Evolutionary conservation across 1,139 yeast genomes (phyloP), one percentile per base, ranked within the genome.

Genomic region (Geotrichum siamense): DNA sequence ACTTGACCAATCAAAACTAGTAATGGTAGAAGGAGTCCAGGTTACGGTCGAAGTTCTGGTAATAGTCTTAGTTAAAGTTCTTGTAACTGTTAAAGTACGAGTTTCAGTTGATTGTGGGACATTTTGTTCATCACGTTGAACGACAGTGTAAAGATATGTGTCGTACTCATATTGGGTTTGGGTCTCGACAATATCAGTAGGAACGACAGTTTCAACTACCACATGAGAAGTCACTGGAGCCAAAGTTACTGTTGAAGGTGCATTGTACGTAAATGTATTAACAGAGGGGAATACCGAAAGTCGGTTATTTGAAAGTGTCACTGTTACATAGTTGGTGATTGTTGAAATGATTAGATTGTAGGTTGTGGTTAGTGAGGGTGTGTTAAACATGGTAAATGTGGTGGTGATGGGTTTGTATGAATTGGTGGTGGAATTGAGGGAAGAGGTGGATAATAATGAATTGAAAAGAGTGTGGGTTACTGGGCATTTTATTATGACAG

Each of bases 351-450:
- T 13, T 9, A 28, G 22, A 21, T 39, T 31, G 8, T 19, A 30
- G n/a, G 26, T 17, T 10, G 39, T n/a, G 16, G 10, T 15, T n/a
- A 12, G 32, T 25, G 12, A 29, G 40, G n/a, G n/a, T 20, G 36
- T 34, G 30, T 39, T 35, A 26, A 23, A 43, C 39, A 39, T 43
- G 47, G 47, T 43, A 23, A 39, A 22, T 21, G 47, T 43, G 25
- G 45, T 38, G 33, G 43, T 43, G 8, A 39, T 32, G n/a, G 20
- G 19, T n/a, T 13, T 16, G 17, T 26, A 25, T 10, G 21, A 28
- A 1, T 42, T 43, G 22, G 26, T 34, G 10, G 39, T 17, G 17
- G 26, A n/a, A 29, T 39, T 43, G 8, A 34, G 9, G 21, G 46
- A 26, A 5, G 23, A 10, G 20, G 10, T 17, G 9, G 41, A 27